Evolutionary conservation across 345 rosid genomes (phyloP), one percentile per base, ranked within the genome.

Genomic region (Triadica sebifera): DNA sequence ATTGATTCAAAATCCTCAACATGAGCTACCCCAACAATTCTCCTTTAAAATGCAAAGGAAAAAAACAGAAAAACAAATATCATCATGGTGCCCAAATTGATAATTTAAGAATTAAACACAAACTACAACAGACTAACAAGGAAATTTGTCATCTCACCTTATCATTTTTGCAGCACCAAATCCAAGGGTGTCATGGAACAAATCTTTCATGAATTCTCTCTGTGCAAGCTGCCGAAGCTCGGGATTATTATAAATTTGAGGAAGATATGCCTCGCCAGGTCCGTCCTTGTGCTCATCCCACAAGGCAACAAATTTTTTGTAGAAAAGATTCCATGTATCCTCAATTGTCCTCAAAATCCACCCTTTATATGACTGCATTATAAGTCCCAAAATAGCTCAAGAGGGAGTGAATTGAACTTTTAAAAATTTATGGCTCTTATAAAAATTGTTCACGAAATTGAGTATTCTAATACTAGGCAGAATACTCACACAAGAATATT

Each of bases 131-230:
- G 46, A 25, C 39, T 56, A 47, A 34, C 12, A 24, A 57, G 70
- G 65, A 72, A 59, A 62, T 34, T 11, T 17, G 41, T 19, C 10
- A 16, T 52, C 74, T 80, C 67, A 89, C 98, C 99, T 90, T 56
- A 91, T 93, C 99, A 95, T 95, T 82, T 95, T 93, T 71, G 98
- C 97, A 67, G 98, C 92, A 38, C 98, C 99, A 41, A 91, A 95
- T 65, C 99, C 99, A 69, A 95, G 94, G 43, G 91, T 73, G 69
- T 93, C 98, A 67, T 91, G 98, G 81, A 93, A 80, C 80, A 95
- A 79, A 73, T 88, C 89, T 68, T 15, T 76, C 88, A 95, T 87
- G 77, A 65, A 93, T 55, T 85, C 86, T 71, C 72, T 87, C 81
- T 87, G 91, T 45, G 86, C 84, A 59, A 89, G 90, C 87, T 85